Percentiles rank a stretch among this genome's conserved stretches.
Conservation (phyloP, 345 rosid species). For the Raphanus raphanistrum region DNA sequence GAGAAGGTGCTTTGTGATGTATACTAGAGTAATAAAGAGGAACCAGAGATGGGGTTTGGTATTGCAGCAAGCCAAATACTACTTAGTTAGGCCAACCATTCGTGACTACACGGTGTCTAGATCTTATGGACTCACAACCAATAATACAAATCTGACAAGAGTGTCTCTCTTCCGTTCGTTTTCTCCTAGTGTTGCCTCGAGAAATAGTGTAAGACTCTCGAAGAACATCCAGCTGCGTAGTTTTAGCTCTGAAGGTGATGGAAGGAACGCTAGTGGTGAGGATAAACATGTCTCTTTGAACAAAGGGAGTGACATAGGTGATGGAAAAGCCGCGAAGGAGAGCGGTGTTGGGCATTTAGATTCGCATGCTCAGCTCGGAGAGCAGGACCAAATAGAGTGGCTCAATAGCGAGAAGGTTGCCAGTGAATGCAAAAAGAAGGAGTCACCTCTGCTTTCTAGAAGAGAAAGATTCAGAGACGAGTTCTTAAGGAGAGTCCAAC, state of each 20-base stretch:
- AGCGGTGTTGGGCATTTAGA: constrained; percentile 45
- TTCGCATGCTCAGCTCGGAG: constrained; percentile 78
- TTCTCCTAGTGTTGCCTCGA: constrained; percentile 28
- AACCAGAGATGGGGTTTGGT: constrained; percentile 62
- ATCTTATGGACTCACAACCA: constrained; percentile 36
- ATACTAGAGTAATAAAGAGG: constrained; percentile 59
- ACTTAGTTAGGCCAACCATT: constrained; percentile 42
- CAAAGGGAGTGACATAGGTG: constrained; percentile 47
- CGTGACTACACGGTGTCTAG: constrained; percentile 39
- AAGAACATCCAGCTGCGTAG: constrained; percentile 49
- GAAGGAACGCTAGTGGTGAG: constrained; percentile 24
- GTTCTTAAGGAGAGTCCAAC: constrained; percentile 72
- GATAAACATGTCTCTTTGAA: constrained; percentile 54
- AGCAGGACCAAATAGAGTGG: constrained; percentile 96
- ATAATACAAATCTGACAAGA: constrained; percentile 42
- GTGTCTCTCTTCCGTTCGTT: constrained; percentile 39
- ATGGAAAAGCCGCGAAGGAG: constrained; percentile 45
- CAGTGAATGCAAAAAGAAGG: constrained; percentile 71
- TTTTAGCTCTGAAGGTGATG: constrained; percentile 64
- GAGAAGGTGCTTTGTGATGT: constrained; percentile 53
- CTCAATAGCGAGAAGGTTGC: constrained; percentile 72
- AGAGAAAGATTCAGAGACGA: constrained; percentile 79
- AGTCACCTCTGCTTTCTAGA: constrained; percentile 70
- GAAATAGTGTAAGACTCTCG: constrained; percentile 28
- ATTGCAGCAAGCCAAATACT: constrained; percentile 50